Evolutionary conservation across 1,139 yeast genomes (phyloP), one percentile per base, ranked within the genome.

Genomic region (Debaryomycetaceae sp.): DNA sequence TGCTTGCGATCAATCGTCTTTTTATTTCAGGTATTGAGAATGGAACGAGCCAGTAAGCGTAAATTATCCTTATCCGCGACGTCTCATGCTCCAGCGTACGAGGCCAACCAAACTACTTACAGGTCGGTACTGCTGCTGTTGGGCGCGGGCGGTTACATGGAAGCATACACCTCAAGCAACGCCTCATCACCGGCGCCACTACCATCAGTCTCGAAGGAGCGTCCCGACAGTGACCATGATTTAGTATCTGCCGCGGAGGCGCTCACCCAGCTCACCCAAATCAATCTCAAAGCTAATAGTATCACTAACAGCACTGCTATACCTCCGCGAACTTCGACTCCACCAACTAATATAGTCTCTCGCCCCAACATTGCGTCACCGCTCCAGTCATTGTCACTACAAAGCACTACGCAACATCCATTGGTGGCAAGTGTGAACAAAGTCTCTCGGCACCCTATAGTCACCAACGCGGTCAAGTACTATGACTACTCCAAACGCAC

Each of bases 391-490:
- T 9, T 25, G 13, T 20, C 30, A 17, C 10, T 10, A 4, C 14
- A 23, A 13, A 16, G 11, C 32, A n/a, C 13, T 25, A 32, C 36
- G 31, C 49, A 53, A 31, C 74, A 67, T 45, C 74, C 74, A 2
- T 49, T 67, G 30, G 62, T 73, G 25, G 54, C 58, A 14, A 61
- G 65, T 31, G 74, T 74, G 23, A 61, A 60, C 31, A 61, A 64
- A 41, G 71, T 66, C 8, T 50, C 65, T 20, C 55, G 50, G 34
- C 73, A 68, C 43, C 77, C 78, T 1, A 46, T 74, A 13, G 78
- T 75, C 12, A 63, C 73, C 28, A 65, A 75, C 39, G 83, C 83
- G 2, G 77, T 75, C 23, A 67, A 65, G 37, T 78, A 73, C 34
- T 78, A 78, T 50, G 79, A 77, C 44, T 56, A 63, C 18, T 66